phyloP scores from a whole-genome alignment of 257 asterid genomes.

The Thymus mandschuricus region DNA sequence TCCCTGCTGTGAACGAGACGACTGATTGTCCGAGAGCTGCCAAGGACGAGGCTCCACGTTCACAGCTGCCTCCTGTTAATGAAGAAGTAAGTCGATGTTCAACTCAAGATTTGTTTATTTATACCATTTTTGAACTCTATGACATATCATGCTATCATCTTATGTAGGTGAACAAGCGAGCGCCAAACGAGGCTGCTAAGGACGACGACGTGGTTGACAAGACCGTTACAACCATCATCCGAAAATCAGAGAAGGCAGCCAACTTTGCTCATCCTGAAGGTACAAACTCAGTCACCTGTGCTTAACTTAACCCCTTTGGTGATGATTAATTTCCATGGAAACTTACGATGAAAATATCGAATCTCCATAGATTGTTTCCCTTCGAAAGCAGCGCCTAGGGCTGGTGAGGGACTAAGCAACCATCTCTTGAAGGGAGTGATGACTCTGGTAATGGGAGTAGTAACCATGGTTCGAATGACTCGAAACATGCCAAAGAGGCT shows the following conservation, averaged over 20 bases:
- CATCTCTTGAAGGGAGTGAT: constrained; percentile 68
- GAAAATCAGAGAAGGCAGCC: constrained; percentile 36
- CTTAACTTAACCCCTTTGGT: too few species aligned
- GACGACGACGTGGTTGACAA: constrained; percentile 50
- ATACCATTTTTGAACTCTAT: not conserved
- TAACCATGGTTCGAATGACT: constrained; percentile 82
- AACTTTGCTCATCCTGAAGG: constrained; percentile 52
- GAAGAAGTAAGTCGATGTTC: constrained; percentile 65
- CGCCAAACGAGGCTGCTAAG: constrained; percentile 25
- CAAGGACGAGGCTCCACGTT: constrained; percentile 24
- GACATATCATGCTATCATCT: not conserved
- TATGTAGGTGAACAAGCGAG: constrained; percentile 35
- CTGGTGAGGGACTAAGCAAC: constrained; percentile 42
- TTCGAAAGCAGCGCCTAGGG: constrained; percentile 35
- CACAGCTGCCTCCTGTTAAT: constrained; percentile 52
- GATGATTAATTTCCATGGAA: too few species aligned
- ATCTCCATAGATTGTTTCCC: constrained; percentile 39
- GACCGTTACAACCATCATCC: constrained; percentile 47
- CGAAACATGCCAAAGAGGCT: constrained; percentile 85
- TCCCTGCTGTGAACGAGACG: constrained; percentile 57
- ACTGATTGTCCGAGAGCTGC: constrained; percentile 36
- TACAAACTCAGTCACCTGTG: constrained; percentile 24
- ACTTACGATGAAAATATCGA: too few species aligned
- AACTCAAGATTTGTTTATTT: not conserved
- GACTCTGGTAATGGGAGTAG: constrained; percentile 76